These are phyloP conservation scores for Cyberlindnera veronae DNA, from an alignment of 805 yeast species.

Conservation along the genomic window DNA sequence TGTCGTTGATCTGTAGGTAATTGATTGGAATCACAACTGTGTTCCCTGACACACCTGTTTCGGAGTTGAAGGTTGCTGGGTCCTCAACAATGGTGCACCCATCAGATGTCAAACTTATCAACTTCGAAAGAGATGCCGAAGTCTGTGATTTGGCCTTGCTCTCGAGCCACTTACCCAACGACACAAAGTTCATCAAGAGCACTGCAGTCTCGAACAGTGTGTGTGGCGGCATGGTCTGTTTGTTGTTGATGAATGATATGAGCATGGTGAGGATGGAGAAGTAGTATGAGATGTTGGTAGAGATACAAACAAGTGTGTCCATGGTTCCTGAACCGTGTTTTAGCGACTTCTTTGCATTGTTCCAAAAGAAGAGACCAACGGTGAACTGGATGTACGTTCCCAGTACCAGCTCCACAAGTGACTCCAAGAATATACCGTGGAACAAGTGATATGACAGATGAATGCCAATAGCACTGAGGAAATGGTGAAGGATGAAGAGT, in stretches of 20 bases:
- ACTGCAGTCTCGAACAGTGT: slow-evolving; percentile 82
- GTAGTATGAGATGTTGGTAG: slow-evolving; percentile 73
- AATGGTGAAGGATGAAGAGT: slow-evolving; percentile 46
- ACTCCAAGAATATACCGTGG: slow-evolving; percentile 63
- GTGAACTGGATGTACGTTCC: slow-evolving; percentile 55
- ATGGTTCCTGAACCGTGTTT: slow-evolving; percentile 75
- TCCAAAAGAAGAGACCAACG: slow-evolving; percentile 67
- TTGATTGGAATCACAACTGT: slow-evolving; percentile 64
- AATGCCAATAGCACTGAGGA: slow-evolving; percentile 39
- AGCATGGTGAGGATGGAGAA: slow-evolving; percentile 69
- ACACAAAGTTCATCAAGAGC: slow-evolving; percentile 80
- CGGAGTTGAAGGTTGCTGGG: slow-evolving; percentile 18
- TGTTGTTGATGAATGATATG: slow-evolving; percentile 42
- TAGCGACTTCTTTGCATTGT: slow-evolving; percentile 61
- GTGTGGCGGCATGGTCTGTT: slow-evolving; percentile 48
- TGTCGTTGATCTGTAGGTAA: slow-evolving; percentile 71
- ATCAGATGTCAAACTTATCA: slow-evolving; percentile 78
- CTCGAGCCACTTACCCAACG: slow-evolving; percentile 89
- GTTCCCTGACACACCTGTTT: slow-evolving; percentile 20
- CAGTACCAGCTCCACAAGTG: slow-evolving; percentile 54
- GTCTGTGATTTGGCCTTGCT: slow-evolving; percentile 92
- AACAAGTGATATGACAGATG: slow-evolving; percentile 30
- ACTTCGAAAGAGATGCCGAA: slow-evolving; percentile 77
- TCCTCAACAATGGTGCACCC: slow-evolving; percentile 62
- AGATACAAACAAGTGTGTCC: slow-evolving; percentile 86